Base-by-base conservation (phyloP, 2,329 filamentous ascomycete species). In the Cladosporium sp. region DNA sequence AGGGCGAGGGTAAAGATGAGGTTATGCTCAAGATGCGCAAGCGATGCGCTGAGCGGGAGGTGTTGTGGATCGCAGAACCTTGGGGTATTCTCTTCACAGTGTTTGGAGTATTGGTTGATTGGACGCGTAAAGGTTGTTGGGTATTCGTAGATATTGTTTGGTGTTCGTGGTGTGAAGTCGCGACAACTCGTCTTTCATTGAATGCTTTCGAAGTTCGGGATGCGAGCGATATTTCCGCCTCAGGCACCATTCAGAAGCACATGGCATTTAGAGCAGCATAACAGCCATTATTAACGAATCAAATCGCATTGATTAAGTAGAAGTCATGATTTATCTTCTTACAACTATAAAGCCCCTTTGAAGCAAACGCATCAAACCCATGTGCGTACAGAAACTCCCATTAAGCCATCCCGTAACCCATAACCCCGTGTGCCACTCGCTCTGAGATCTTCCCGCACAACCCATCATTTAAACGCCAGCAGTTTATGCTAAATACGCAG, bases 351-450 rank as follows among this genome's bases (percentile, higher is more conserved):
- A 30, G 28, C 32, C 18, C 30, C n/a, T 16, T 39, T 2, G 32
- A 23, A 57, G 32, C 54, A 57, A 57, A 57, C 54, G 30, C 51
- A 54, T 54, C 51, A 54, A 32, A 28, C 7, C 10, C 32, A 10
- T 54, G 30, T 54, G 51, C 30, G 51, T 32, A 28, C 28, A 13
- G n/a, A 54, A 32, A 18, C n/a, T 21, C 51, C 26, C n/a, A 28
- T 30, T n/a, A 32, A 54, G n/a, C 8, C 23, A 51, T 51, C 23
- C 48, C 13, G 16, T 26, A 57, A 21, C 56, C 56, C 36, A 54
- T 54, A 32, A n/a, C n/a, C 18, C 51, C 28, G 51, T 59, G 57
- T 59, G 57, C 57, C n/a, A 59, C 57, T 59, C 57, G 57, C 39
- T 26, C 57, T 59, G 57, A 59, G 57, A 28, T 48, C 32, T 43